Base-by-base conservation (phyloP, 1,139 yeast genomes). In the Kodamaea ohmeri region DNA sequence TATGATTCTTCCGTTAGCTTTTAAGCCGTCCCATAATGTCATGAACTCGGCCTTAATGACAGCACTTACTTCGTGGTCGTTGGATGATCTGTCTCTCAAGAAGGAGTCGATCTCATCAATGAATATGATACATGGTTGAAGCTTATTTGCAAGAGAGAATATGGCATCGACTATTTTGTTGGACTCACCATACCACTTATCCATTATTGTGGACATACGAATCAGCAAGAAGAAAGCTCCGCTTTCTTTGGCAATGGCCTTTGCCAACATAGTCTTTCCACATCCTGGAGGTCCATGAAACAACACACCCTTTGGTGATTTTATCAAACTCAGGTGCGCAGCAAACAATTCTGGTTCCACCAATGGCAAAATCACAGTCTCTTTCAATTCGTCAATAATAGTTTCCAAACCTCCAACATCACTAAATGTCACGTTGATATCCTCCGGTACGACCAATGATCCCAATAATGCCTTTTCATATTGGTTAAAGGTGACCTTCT, bases 261-360 rank as follows among this genome's bases (percentile, higher is more conserved):
- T 90, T 15, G 97, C 97, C 51, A 92, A 71, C 96, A 92, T 87
- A 8, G 97, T 92, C 61, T 92, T 92, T 42, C 97, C 97, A 61
- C 97, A 92, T 0, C 98, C 97, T 0, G 98, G 97, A 2, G 98
- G 97, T 0, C 98, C 98, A 56, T 88, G 83, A 40, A 92, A 73
- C 32, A 92, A 65, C 2, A 92, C 97, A 19, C 98, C 98, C 54
- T 88, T 90, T 2, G 98, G 98, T 1, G 96, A 92, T 53, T 84
- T 88, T 25, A 84, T 69, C 39, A 92, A 67, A 25, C 78, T 60
- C 43, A 83, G 79, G 50, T 81, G 84, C 27, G 73, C 76, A 11
- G 73, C 65, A 52, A 81, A 83, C 36, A 83, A 57, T 26, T 76
- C 81, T 1, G 90, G 89, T 49, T 56, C 81, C 1, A 95, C 89